Base-by-base conservation (phyloP, 306 rosid species). In the Acacia acuminata region DNA sequence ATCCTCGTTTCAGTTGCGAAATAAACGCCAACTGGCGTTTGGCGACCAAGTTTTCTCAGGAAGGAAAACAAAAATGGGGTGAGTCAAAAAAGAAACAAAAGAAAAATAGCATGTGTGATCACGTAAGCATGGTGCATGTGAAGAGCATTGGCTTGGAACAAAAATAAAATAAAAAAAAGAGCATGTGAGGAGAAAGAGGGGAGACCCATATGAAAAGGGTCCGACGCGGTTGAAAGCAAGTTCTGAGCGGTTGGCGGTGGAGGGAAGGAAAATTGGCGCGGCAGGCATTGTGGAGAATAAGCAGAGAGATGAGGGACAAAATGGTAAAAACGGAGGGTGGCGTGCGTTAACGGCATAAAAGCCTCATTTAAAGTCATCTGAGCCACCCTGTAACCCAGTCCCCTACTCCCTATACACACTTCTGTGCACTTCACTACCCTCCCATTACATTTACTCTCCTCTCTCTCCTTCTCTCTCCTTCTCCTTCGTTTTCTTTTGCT, bases 371-470 rank as follows among this genome's bases (percentile, higher is more conserved):
- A 70, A 77, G 53, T 17, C 76, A 38, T 81, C 90, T 81, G 83
- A 83, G 85, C 87, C 88, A 84, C 87, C 85, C 92, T 84, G 94
- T 74, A 77, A 50, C 86, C 80, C 88, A 88, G 92, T 90, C 90
- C 91, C 90, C 91, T 87, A 78, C 92, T 77, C 81, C 82, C 80
- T 80, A 58, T 82, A 80, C 85, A 84, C 72, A 55, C 78, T 4
- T 73, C 81, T 77, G 48, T 79, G 42, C 45, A 69, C 5, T 20
- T 17, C 56, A 16, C n/a, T 17, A 17, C n/a, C 58, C 9, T 51
- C 22, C 58, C 58, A 16, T 51, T 51, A 51, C 56, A 50, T 50
- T 15, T 15, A 16, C 6, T 8, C 20, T 4, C 20, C 15, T 60
- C 69, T 55, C 20, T 7, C 38, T 16, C 19, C 19, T 3, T 60